Base-by-base conservation (phyloP, 1,139 yeast genomes). In the Magnusiomyces tetraspermus region DNA sequence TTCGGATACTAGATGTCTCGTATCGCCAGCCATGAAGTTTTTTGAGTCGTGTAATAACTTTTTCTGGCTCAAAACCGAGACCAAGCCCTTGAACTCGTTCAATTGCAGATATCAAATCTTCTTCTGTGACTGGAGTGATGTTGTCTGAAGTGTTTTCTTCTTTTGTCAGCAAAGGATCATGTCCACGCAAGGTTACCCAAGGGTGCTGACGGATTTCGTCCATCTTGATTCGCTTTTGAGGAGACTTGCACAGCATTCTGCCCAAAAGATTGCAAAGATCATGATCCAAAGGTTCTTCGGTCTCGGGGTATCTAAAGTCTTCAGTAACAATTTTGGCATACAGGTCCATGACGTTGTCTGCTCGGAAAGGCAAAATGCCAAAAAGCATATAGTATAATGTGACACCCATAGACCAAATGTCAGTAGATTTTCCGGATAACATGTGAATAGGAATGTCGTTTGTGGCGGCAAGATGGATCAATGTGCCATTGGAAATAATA, bases 381-480 rank as follows among this genome's bases (percentile, higher is more conserved):
- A 64, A 69, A 28, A 61, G 52, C 60, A 72, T 63, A 55, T 68
- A 68, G 57, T 65, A 72, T 24, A 72, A 62, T 0, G 89, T 83
- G 3, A 87, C 86, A 1, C 94, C 94, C 63, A 85, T 71, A 15
- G 90, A 80, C 94, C 94, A 85, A 23, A 85, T 76, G 65, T 85
- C 94, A 0, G 88, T 80, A 8, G 85, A 83, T 1, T 83, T 78
- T 57, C 88, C 76, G 67, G 60, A 79, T 63, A 58, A 61, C 74
- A 79, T 44, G 78, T 77, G 6, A 75, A 61, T 77, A 17, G 60
- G 53, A 22, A 58, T 52, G 17, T 60, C 61, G n/a, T 56, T 51
- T 26, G 58, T 57, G 13, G 57, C 52, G 5, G 58, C 61, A 21
- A 53, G 56, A 23, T 48, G 37, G 44, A 50, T 51, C 11, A 53